A percentile compares a stretch with the other conserved stretches of the same genome.
phyloP scores from a whole-genome alignment of 208 protist genomes.

The Wallacemonas sp. region DNA sequence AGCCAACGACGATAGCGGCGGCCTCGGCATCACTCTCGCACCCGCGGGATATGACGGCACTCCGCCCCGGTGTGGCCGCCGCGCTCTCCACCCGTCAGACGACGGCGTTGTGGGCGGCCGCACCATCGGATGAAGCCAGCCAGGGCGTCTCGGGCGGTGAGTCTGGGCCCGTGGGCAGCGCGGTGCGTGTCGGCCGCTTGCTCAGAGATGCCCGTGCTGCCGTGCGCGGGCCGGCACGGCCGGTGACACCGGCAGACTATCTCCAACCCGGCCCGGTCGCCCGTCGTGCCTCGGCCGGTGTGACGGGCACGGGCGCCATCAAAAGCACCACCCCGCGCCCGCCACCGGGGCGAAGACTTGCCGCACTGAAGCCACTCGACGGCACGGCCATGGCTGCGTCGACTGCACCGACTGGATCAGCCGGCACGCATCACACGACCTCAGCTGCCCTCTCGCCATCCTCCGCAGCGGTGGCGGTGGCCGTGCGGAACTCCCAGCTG shows the following conservation, averaged over 20 bases:
- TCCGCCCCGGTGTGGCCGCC: constrained; percentile 4
- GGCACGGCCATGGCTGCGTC: not conserved
- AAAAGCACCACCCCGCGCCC: constrained; percentile 17
- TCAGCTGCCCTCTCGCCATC: not conserved
- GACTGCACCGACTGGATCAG: not conserved
- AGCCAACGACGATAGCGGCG: constrained; percentile 1
- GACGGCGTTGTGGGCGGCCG: not conserved
- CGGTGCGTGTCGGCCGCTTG: constrained; percentile 45
- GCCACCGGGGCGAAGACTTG: constrained; percentile 27
- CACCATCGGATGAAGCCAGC: not conserved
- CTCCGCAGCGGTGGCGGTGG: not conserved
- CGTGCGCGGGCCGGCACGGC: constrained; percentile 41
- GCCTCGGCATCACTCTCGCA: not conserved
- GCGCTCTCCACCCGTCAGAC: constrained; percentile 3
- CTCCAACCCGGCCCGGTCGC: not conserved
- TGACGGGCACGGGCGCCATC: not conserved
- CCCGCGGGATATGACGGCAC: not conserved
- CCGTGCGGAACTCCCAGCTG: constrained; percentile 8
- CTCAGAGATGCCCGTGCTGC: constrained; percentile 60
- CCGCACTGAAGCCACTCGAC: constrained; percentile 13
- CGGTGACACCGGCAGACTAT: constrained; percentile 46
- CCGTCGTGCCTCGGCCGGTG: not conserved
- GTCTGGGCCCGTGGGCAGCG: constrained; percentile 19
- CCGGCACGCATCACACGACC: no score
- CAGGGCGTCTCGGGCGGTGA: not conserved